A percentile compares a stretch with the other conserved stretches of the same genome.
These are phyloP conservation scores for Hymenoscyphus occultus DNA, from an alignment of 2,329 filamentous ascomycete species.

Conservation along the genomic window DNA sequence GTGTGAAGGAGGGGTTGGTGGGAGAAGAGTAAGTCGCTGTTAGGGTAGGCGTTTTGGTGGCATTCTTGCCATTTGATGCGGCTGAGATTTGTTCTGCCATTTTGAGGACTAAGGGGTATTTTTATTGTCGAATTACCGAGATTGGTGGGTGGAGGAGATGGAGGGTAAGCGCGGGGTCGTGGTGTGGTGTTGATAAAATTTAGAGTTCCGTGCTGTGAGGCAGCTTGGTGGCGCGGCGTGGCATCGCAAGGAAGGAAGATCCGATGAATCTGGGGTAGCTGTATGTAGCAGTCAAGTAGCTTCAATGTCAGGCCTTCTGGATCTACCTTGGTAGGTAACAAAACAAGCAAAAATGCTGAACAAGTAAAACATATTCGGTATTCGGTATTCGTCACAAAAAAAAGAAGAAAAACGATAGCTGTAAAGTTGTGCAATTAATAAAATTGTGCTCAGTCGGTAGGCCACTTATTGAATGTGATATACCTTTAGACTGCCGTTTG, in stretches of 20 bases:
- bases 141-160: neutral
- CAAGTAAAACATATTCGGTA: no score
- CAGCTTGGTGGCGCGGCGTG: neutral
- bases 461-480: no score
- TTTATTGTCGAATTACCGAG: neutral
- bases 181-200: neutral
- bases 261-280: neutral
- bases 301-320: no score
- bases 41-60: neutral
- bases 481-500: no score
- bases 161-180: neutral
- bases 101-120: neutral
- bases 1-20: slow-evolving; percentile 46
- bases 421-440: no score
- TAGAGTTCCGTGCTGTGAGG: no score
- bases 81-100: slow-evolving; percentile 9
- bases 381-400: no score
- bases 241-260: neutral
- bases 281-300: neutral
- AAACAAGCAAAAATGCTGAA: no score
- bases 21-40: slow-evolving; percentile 53
- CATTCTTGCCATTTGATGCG: neutral
- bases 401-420: no score
- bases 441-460: no score
- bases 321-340: no score